Conservation (phyloP, 345 rosid genomes). For the Moricandia arvensis region DNA sequence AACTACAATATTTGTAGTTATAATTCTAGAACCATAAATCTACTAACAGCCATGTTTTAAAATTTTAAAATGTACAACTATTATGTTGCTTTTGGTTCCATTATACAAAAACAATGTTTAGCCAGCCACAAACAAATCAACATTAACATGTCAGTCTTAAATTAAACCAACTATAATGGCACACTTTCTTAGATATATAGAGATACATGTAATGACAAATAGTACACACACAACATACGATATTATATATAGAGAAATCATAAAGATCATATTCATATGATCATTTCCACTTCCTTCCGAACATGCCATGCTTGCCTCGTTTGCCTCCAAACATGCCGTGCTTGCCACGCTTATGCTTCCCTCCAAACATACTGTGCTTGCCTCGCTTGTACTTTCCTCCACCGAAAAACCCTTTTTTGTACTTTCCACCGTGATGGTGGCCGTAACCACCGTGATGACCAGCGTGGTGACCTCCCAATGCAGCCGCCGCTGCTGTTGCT, state of each 20-base stretch:
- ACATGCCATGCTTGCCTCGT: slow-evolving; percentile 37
- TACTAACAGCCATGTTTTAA: no score
- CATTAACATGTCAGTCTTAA: not conserved
- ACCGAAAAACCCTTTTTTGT: slow-evolving; percentile 30
- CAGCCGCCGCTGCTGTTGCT: slow-evolving; percentile 89
- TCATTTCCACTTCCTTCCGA: slow-evolving; percentile 39
- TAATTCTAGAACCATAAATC: no score
- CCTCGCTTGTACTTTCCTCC: slow-evolving; percentile 38
- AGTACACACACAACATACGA: not conserved
- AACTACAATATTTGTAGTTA: no score
- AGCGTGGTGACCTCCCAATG: slow-evolving; percentile 56
- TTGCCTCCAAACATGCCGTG: slow-evolving; percentile 42
- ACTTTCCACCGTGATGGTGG: slow-evolving; percentile 31
- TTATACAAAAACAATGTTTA: not conserved
- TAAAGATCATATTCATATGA: not conserved
- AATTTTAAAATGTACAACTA: no score
- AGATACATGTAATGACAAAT: not conserved
- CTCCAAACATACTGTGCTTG: slow-evolving; percentile 35
- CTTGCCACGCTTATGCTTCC: slow-evolving; percentile 35
- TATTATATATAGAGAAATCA: not conserved
- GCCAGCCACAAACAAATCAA: not conserved
- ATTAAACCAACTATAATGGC: not conserved
- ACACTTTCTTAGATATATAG: not conserved
- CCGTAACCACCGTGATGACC: slow-evolving; percentile 45
- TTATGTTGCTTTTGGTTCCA: no score